These are phyloP conservation scores for Penicillium salamii DNA, from an alignment of 495 filamentous ascomycete genomes.

Conservation along the genomic window DNA sequence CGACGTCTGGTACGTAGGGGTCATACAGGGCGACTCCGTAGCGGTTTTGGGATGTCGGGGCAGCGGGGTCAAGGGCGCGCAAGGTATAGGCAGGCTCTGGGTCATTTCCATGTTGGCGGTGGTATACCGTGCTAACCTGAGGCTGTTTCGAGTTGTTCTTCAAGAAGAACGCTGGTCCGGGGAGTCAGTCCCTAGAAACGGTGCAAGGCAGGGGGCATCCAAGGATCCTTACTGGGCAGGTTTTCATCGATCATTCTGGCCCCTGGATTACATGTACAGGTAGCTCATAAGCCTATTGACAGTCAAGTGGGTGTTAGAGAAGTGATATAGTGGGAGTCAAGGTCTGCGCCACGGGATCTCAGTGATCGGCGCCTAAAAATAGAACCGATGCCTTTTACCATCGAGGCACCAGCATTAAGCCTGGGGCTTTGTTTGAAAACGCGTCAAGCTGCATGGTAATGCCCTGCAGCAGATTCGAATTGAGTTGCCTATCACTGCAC, in stretches of 20 bases:
- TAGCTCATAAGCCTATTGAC: no score
- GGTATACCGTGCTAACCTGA: conserved; percentile 61
- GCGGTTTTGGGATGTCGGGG: conserved; percentile 69
- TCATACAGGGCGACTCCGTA: conserved; percentile 87
- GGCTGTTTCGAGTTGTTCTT: conserved; percentile 47
- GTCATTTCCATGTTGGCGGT: conserved; percentile 77
- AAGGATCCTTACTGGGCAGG: conserved; percentile 65
- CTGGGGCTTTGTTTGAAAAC: conserved; percentile 1
- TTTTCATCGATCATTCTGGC: conserved; percentile 87
- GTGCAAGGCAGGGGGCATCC: conserved; percentile 25
- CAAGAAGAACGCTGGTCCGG: conserved; percentile 60
- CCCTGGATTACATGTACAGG: not conserved
- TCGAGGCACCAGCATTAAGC: conserved; percentile 14
- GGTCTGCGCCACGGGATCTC: conserved; percentile 21
- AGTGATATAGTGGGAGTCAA: conserved; percentile 2
- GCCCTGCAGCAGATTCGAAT: not conserved
- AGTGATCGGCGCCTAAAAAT: conserved; percentile 25
- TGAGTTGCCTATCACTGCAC: not conserved
- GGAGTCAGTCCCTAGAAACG: conserved; percentile 26
- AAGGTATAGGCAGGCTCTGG: conserved; percentile 75
- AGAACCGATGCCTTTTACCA: not conserved
- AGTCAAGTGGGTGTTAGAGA: not conserved
- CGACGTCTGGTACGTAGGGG: conserved; percentile 71
- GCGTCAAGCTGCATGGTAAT: conserved; percentile 7
- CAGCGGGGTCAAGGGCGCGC: conserved; percentile 66